Evolutionary conservation across 306 rosid species (phyloP), one percentile per base, ranked within the genome.

Genomic region (Pueraria montana): DNA sequence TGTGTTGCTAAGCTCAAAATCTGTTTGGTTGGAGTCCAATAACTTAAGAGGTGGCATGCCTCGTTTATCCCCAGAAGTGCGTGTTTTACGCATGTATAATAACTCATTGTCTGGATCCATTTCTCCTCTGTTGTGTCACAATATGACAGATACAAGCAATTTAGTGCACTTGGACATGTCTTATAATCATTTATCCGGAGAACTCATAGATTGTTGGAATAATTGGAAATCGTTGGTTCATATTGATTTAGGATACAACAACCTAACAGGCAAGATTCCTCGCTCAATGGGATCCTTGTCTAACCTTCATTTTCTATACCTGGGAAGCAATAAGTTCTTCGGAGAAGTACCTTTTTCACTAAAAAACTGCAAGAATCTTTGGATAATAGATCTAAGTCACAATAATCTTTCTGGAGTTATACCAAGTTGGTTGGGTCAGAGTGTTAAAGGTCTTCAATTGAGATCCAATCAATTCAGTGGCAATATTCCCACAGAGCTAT

Each of bases 71-170:
- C 1, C 87, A 30, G 72, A 86, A 34, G 82, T 88, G 8, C 4
- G 17, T 1, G 0, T 27, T 1, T 8, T 86, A 8, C 10, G 8
- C 13, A 12, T 86, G 3, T 4, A 5, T 1, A 13, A 63, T 24
- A 84, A 86, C 55, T 16, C 2, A 0, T 78, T 86, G 42, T 74
- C 83, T 3, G 89, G 86, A 65, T 43, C 89, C 2, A 83, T 86
- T 30, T 81, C 86, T 74, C 42, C 12, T 34, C 50, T 69, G n/a
- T 77, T 66, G 30, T 77, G 86, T 13, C 38, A 61, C 11, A 16
- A 83, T 2, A 69, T 61, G 50, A 74, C 4, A 1, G 67, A 59
- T 17, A 62, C 8, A 23, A 63, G 13, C 24, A 12, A n/a, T 0
- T 81, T 86, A 48, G 7, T 18, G 45, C 7, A 42, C 40, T 36